Conservation (phyloP, 2,329 filamentous ascomycete genomes). For the Sarocladium strictum region DNA sequence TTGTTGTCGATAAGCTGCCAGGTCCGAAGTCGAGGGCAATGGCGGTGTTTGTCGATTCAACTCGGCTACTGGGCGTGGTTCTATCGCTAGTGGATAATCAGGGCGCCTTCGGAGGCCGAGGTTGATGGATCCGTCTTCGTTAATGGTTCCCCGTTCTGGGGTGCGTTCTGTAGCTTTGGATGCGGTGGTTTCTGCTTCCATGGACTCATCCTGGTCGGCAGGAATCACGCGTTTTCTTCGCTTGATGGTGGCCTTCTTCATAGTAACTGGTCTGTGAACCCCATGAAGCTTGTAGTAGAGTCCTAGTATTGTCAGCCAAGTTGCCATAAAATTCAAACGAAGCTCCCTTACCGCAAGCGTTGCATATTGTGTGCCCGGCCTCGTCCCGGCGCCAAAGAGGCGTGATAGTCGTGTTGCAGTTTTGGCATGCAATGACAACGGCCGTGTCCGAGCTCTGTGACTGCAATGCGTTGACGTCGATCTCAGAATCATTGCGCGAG, state of each 20-base stretch:
- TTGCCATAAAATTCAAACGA: background rate
- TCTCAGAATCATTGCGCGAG: conserved; percentile 4
- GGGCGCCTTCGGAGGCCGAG: conserved; percentile 48
- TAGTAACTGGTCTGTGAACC: conserved; percentile 86
- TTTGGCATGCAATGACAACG: conserved; percentile 83
- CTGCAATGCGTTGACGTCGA: conserved; percentile 37
- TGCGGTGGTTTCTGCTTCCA: conserved; percentile 43
- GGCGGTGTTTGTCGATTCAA: conserved; percentile 38
- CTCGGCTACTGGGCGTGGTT: conserved; percentile 38
- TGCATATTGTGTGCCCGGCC: conserved; percentile 93
- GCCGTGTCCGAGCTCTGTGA: conserved; percentile 24
- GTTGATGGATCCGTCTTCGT: conserved; percentile 60
- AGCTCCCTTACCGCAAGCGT: conserved; percentile 77
- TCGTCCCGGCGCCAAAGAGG: conserved; percentile 94
- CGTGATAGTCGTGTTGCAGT: conserved; percentile 94
- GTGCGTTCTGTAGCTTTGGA: conserved; percentile 27
- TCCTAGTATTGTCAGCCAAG: conserved; percentile 42
- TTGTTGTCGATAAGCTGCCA: conserved; percentile 47
- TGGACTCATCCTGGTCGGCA: conserved; percentile 50
- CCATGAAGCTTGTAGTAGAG: conserved; percentile 96
- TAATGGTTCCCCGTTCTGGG: conserved; percentile 49
- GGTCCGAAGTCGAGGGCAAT: conserved; percentile 34
- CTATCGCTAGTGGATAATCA: conserved; percentile 38
- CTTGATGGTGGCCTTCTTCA: conserved; percentile 98
- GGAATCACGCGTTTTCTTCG: conserved; percentile 91